Percentiles rank a stretch among this genome's conserved stretches.
phyloP scores from a whole-genome alignment of 1,284 basidiomycete genomes.

The Sanghuangporus weigelae region DNA sequence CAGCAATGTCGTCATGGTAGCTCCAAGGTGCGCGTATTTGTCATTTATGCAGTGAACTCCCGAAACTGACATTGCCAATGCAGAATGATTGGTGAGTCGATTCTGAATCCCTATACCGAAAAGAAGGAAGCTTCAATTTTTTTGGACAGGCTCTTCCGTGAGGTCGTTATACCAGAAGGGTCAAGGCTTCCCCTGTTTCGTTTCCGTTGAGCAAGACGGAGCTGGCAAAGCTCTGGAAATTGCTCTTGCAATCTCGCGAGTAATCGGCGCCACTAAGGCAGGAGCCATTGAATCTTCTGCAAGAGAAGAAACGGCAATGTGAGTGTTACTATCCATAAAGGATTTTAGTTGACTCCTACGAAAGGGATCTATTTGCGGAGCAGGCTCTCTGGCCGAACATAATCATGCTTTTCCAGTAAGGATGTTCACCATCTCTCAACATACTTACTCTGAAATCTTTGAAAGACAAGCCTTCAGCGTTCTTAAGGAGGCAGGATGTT shows the following conservation, averaged over 20 bases:
- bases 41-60: neutral
- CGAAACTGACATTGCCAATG: neutral
- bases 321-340: neutral
- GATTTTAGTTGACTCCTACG: neutral
- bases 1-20: conserved; percentile 65
- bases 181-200: conserved; percentile 60
- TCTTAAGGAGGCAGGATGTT: conserved; percentile 60
- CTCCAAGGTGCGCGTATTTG: conserved; percentile 42
- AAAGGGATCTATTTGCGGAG: conserved; percentile 53
- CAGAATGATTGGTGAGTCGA: conserved; percentile 20
- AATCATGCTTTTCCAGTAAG: conserved; percentile 55
- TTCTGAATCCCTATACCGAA: neutral
- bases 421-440: neutral
- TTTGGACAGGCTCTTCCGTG: conserved; percentile 42
- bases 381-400: conserved; percentile 66
- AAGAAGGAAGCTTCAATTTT: neutral
- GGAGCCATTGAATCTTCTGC: conserved; percentile 63
- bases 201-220: conserved; percentile 60
- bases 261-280: conserved; percentile 57
- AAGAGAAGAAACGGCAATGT: conserved; percentile 59
- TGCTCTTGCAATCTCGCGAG: conserved; percentile 50
- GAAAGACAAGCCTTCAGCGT: conserved; percentile 55
- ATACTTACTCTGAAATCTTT: conserved; percentile 1
- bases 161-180: conserved; percentile 55
- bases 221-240: conserved; percentile 41